A percentile compares a stretch with the other conserved stretches of the same genome.
Evolutionary conservation across 148 eudicot genomes (phyloP).

Genomic region (Vaccinium myrtillus): DNA sequence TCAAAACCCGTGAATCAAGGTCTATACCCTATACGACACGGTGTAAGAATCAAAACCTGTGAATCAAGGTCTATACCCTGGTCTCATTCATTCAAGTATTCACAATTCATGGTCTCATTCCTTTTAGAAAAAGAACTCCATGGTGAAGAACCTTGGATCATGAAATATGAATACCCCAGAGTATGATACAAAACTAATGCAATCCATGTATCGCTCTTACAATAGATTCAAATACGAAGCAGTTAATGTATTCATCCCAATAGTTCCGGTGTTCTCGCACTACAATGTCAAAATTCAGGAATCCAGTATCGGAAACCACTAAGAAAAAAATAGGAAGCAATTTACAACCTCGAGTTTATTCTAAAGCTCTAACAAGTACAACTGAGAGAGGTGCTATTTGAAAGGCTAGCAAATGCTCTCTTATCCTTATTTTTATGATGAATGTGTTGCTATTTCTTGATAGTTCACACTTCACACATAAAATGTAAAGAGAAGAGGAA

Average conservation of each 20-base stretch:
- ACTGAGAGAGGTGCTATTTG: neutral
- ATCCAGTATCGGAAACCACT: neutral
- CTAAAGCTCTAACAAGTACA: neutral
- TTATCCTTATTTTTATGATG: constrained; percentile 15
- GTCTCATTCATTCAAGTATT: neutral
- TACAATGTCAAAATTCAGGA: constrained; percentile 1
- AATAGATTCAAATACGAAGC: neutral
- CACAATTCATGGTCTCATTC: neutral
- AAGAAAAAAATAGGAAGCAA: neutral
- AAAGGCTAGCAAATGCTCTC: constrained; percentile 15
- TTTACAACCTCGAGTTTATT: neutral
- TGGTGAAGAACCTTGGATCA: neutral
- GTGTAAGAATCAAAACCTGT: neutral
- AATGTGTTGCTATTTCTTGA: constrained; percentile 16
- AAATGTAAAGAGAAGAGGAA: constrained; percentile 7
- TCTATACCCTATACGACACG: no score
- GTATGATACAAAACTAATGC: neutral
- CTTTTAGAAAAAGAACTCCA: neutral
- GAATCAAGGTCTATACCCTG: neutral
- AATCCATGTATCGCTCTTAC: neutral
- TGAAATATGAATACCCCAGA: neutral
- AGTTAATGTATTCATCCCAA: constrained; percentile 1
- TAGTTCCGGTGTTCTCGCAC: neutral
- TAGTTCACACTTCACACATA: constrained; percentile 12
- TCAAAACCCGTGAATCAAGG: no score